These are phyloP conservation scores for Passalora sequoiae DNA, from an alignment of 2,329 filamentous ascomycete genomes.

Conservation along the genomic window DNA sequence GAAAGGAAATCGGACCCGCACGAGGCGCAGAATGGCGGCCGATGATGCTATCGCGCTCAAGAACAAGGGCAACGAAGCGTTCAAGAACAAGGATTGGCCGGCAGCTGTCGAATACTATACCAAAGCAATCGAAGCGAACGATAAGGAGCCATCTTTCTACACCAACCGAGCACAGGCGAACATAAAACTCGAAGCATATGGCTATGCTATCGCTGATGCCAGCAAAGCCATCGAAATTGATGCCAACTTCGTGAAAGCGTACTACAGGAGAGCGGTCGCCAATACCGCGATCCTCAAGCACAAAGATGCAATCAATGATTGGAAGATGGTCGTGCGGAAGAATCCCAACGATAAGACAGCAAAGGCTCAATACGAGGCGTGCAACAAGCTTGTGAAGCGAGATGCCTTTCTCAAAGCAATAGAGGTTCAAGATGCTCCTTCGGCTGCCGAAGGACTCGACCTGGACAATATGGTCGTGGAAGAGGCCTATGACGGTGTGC, in stretches of 20 bases:
- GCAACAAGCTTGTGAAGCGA: constrained; percentile 89
- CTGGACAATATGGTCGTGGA: constrained; percentile 81
- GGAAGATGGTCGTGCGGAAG: constrained; percentile 82
- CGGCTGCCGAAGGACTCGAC: constrained; percentile 84
- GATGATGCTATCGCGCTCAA: constrained; percentile 59
- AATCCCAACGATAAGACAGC: constrained; percentile 86
- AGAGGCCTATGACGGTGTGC: constrained; percentile 75
- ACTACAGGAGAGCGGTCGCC: constrained; percentile 87
- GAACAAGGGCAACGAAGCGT: constrained; percentile 90
- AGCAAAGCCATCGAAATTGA: constrained; percentile 88
- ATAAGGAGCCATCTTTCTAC: constrained; percentile 81
- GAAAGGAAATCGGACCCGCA: too few relatives aligned
- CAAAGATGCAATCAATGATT: constrained; percentile 83
- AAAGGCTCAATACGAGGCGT: constrained; percentile 83
- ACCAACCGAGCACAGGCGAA: constrained; percentile 93
- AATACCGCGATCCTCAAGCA: constrained; percentile 87
- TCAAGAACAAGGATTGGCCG: constrained; percentile 80
- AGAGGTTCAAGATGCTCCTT: constrained; percentile 85
- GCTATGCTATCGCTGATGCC: constrained; percentile 85
- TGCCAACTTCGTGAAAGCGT: constrained; percentile 85
- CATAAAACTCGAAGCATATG: constrained; percentile 92
- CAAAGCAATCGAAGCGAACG: constrained; percentile 71
- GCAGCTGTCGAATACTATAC: constrained; percentile 72
- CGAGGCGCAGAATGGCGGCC: constrained; percentile 28
- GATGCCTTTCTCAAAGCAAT: constrained; percentile 92